Evolutionary conservation across 139 green algal species (phyloP), one percentile per base, ranked within the genome.

Genomic region (Chlamydomonas incerta): DNA sequence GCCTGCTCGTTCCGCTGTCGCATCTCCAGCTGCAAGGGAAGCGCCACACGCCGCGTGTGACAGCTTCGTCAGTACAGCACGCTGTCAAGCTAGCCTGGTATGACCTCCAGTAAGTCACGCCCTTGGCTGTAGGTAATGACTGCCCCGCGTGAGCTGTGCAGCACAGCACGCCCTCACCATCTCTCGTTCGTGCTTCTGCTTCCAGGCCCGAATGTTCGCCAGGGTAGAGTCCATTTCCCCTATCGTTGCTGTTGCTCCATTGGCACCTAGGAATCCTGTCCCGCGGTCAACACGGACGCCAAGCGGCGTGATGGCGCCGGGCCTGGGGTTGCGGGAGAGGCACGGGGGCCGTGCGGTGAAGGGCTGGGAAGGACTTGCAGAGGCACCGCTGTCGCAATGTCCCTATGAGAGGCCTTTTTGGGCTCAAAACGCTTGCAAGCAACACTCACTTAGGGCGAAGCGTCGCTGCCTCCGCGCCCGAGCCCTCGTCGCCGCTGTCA

Each of bases 131-230:
- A n/a, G n/a, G n/a, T n/a, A n/a, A n/a, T n/a, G n/a, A n/a, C n/a
- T n/a, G n/a, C n/a, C n/a, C n/a, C n/a, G n/a, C n/a, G n/a, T n/a
- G n/a, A n/a, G n/a, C n/a, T n/a, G n/a, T n/a, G n/a, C n/a, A n/a
- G n/a, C n/a, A n/a, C n/a, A n/a, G n/a, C n/a, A n/a, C 63, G 8
- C 3, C 21, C 77, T 37, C 63, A 74, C 77, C 77, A 83, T 83
- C 28, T 83, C 77, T 0, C 77, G 77, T n/a, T 83, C 77, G n/a
- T 83, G 77, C 62, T 83, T 83, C 29, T 83, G 77, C 63, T 83
- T 83, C 77, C 77, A 83, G 5, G 77, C 63, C 20, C 77, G 77
- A 29, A 83, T 83, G 63, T 52, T 66, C 46, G 8, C 74, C 14
- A 83, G 77, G 2, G 74, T 65, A 26, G 63, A 52, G 13, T 83